phyloP scores from a whole-genome alignment of 257 asterid species.

The Striga asiatica region DNA sequence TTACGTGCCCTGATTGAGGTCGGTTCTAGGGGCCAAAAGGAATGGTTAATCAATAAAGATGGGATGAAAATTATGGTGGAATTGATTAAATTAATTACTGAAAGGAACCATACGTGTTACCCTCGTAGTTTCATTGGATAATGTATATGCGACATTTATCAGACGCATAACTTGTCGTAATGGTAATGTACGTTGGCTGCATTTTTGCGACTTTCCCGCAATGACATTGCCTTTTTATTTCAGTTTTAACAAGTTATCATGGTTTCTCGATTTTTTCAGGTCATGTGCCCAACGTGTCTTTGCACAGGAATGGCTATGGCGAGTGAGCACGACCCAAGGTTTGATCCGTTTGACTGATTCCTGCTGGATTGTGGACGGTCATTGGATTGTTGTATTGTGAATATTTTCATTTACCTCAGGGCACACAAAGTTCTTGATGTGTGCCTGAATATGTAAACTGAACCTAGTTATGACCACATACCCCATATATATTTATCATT shows the following conservation, averaged over 20 bases:
- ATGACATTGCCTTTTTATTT: no score
- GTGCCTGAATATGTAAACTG: neutral
- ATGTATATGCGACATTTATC: no score
- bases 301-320: slow-evolving; percentile 99
- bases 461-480: neutral
- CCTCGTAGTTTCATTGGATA: neutral
- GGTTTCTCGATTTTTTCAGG: slow-evolving; percentile 35
- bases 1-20: no score
- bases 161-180: no score
- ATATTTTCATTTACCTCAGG: neutral
- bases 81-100: no score
- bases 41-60: no score
- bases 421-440: neutral
- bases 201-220: no score
- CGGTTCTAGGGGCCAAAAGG: no score
- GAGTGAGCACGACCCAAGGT: slow-evolving; percentile 87
- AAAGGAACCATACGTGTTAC: neutral
- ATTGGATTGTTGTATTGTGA: neutral
- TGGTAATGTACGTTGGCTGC: no score
- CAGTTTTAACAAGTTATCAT: no score
- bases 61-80: no score
- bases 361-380: neutral
- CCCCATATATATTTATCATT: neutral
- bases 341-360: slow-evolving; percentile 70
- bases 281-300: slow-evolving; percentile 95